Conservation (phyloP, 257 asterid species). For the Datura wrightii region DNA sequence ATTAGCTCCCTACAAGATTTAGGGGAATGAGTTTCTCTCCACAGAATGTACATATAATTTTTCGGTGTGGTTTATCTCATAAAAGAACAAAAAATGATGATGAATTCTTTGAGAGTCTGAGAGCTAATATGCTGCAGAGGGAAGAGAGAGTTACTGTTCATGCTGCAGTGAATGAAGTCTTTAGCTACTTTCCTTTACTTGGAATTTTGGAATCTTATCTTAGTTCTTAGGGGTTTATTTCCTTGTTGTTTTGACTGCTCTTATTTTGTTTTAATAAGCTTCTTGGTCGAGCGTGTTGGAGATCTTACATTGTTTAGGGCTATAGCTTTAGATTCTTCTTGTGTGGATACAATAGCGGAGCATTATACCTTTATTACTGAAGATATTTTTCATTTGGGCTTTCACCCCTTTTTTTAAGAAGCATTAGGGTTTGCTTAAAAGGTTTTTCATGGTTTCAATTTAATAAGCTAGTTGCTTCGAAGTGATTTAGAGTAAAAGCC, state of each 20-base stretch:
- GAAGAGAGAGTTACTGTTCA: not conserved
- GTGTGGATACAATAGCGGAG: not conserved
- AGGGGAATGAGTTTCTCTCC: not conserved
- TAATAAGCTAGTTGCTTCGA: not conserved
- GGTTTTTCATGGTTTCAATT: not conserved
- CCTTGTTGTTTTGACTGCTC: slow-evolving; percentile 3
- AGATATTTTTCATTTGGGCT: slow-evolving; percentile 3
- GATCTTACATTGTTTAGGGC: not conserved
- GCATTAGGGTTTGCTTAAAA: slow-evolving; percentile 10
- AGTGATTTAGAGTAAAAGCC: not conserved
- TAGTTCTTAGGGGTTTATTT: not conserved
- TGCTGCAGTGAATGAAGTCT: not conserved
- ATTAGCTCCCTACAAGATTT: not conserved
- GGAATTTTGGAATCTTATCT: not conserved
- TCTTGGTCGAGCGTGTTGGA: not conserved
- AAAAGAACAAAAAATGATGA: not conserved
- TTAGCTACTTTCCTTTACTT: not conserved
- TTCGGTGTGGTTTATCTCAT: slow-evolving; percentile 3
- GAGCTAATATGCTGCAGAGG: not conserved
- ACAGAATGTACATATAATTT: not conserved
- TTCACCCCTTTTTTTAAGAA: not conserved
- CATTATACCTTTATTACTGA: not conserved
- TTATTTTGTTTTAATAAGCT: slow-evolving; percentile 17
- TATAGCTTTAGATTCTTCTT: not conserved
- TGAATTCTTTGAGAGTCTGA: not conserved